Percentiles rank a stretch among this genome's conserved stretches.
These are phyloP conservation scores for Dryas alaskensis DNA, from an alignment of 306 rosid species.

Conservation along the genomic window DNA sequence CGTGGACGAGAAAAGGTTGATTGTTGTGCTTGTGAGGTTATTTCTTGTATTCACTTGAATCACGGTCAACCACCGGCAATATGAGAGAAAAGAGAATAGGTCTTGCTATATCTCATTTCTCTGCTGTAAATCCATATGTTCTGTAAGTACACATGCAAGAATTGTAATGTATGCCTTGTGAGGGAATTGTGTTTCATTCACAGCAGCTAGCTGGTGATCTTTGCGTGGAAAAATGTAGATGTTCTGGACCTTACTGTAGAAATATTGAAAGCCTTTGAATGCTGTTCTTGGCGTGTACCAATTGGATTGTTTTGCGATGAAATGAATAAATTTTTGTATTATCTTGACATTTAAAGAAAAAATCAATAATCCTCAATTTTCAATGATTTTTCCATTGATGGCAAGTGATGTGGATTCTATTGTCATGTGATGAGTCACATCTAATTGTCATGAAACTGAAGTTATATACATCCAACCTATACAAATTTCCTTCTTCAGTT, in stretches of 20 bases:
- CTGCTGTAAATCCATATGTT: constrained; percentile 17
- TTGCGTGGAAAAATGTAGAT: not conserved
- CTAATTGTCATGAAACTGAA: too few relatives aligned
- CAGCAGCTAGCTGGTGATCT: not conserved
- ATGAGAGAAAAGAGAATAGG: not conserved
- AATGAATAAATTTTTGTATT: not conserved
- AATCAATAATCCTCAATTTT: not conserved
- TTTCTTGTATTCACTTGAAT: constrained; percentile 8
- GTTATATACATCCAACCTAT: too few relatives aligned
- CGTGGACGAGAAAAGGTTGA: constrained; percentile 3
- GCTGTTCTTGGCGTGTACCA: not conserved
- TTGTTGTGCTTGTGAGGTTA: constrained; percentile 14
- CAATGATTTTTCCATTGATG: not conserved
- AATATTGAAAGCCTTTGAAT: not conserved
- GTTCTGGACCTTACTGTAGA: not conserved
- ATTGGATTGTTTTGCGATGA: not conserved
- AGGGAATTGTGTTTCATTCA: not conserved
- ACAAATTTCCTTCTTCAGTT: too few relatives aligned
- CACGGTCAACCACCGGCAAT: not conserved
- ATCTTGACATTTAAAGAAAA: too few relatives aligned
- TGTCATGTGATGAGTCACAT: too few relatives aligned
- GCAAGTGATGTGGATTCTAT: too few relatives aligned
- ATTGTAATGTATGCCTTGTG: constrained; percentile 14
- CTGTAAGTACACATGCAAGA: constrained; percentile 13
- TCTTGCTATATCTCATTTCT: not conserved